Percentiles rank a stretch among this genome's conserved stretches.
These are phyloP conservation scores for Apiospora saccharicola DNA, from an alignment of 2,329 filamentous ascomycete genomes.

Conservation along the genomic window DNA sequence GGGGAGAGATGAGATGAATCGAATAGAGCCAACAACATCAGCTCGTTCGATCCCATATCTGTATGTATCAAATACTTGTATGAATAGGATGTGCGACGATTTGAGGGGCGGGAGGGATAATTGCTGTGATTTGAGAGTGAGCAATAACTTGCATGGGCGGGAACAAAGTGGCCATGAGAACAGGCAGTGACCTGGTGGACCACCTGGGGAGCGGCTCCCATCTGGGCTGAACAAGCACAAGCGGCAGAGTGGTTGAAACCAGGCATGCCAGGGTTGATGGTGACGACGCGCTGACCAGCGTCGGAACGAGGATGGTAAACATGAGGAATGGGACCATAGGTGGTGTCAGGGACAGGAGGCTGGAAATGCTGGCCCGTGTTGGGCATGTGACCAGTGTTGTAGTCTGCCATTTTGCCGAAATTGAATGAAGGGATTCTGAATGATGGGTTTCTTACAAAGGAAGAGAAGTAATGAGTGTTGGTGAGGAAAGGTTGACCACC, in stretches of 20 bases:
- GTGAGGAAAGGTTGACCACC: slow-evolving; percentile 25
- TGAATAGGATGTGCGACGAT: not conserved
- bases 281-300: slow-evolving; percentile 33
- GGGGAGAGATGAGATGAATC: not conserved
- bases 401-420: slow-evolving; percentile 44
- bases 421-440: slow-evolving; percentile 29
- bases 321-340: slow-evolving; percentile 62
- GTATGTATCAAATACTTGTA: not conserved
- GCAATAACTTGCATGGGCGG: slow-evolving; percentile 47
- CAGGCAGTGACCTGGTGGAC: not conserved
- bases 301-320: slow-evolving; percentile 64
- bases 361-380: slow-evolving; percentile 60
- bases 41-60: not conserved
- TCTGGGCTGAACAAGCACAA: slow-evolving; percentile 22
- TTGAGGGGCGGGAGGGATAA: not conserved
- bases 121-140: not conserved
- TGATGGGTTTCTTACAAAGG: slow-evolving; percentile 28
- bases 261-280: slow-evolving; percentile 23
- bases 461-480: slow-evolving; percentile 29
- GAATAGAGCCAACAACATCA: not conserved
- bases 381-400: slow-evolving; percentile 52
- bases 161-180: not conserved
- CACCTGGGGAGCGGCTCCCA: slow-evolving; percentile 17
- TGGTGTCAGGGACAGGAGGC: slow-evolving; percentile 65
- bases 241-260: not conserved